phyloP scores from a whole-genome alignment of 1,284 basidiomycete genomes.

The Cystobasidium slooffiae region DNA sequence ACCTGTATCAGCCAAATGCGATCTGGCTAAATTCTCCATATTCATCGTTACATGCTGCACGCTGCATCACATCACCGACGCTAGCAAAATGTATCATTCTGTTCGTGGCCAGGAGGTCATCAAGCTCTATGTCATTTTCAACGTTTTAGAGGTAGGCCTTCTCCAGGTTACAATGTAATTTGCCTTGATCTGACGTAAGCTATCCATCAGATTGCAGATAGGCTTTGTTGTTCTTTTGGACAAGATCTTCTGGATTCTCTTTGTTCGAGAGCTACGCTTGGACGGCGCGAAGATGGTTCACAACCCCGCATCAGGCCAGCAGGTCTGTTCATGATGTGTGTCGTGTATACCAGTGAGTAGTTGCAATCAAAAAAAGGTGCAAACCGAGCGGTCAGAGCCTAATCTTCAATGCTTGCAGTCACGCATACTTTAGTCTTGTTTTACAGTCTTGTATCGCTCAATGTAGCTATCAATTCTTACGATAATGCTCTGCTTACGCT shows the following conservation, averaged over 20 bases:
- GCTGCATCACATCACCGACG: constrained; percentile 82
- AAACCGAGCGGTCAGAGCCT: not conserved
- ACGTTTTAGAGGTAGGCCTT: constrained; percentile 79
- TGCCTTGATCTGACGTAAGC: not conserved
- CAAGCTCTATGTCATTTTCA: constrained; percentile 99
- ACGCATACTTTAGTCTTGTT: constrained; percentile 92
- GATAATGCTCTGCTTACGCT: constrained; percentile 94
- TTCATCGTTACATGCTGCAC: constrained; percentile 76
- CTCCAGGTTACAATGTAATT: too few species aligned
- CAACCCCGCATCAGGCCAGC: constrained; percentile 70
- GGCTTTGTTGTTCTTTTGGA: constrained; percentile 93
- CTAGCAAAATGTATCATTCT: constrained; percentile 97
- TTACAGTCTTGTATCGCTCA: constrained; percentile 92
- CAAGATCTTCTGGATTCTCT: constrained; percentile 97
- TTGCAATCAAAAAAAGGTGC: constrained; percentile 51
- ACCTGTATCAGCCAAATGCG: constrained; percentile 86
- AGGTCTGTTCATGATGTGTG: constrained; percentile 81
- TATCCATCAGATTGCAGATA: constrained; percentile 79
- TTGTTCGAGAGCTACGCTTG: constrained; percentile 88
- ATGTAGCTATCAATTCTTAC: constrained; percentile 98
- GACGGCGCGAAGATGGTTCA: constrained; percentile 61
- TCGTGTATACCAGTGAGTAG: constrained; percentile 75
- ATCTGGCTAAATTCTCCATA: constrained; percentile 79
- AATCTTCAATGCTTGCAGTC: constrained; percentile 61
- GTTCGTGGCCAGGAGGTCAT: constrained; percentile 99